Conservation (phyloP, 345 rosid genomes). For the Reutealis trisperma region DNA sequence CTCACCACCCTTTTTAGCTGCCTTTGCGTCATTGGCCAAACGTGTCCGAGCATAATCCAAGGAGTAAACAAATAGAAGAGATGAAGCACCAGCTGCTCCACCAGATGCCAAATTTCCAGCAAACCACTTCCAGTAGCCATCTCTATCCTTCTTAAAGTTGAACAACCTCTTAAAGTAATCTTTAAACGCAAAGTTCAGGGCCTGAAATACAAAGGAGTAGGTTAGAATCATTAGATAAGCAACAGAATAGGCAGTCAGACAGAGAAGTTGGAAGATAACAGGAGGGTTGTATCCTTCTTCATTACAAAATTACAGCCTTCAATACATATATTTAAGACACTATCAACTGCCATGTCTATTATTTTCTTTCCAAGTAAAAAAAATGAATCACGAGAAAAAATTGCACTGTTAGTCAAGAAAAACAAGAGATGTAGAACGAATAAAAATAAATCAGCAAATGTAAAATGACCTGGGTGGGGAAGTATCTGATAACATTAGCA, state of each 20-base stretch:
- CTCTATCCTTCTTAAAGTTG: constrained; percentile 34
- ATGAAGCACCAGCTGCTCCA: constrained; percentile 38
- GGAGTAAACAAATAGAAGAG: constrained; percentile 33
- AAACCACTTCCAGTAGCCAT: constrained; percentile 39
- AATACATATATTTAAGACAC: no score
- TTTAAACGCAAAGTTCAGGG: constrained; percentile 38
- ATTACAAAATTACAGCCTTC: no score
- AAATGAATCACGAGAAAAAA: neutral
- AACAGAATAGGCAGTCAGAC: neutral
- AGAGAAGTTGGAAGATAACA: neutral
- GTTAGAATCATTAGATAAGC: neutral
- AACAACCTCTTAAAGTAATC: constrained; percentile 39
- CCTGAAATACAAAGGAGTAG: constrained; percentile 10
- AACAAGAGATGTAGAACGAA: neutral
- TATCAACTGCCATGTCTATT: neutral
- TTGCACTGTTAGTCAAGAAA: neutral
- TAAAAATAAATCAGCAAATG: neutral
- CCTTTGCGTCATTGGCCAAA: constrained; percentile 36
- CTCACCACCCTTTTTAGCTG: constrained; percentile 34
- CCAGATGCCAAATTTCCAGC: constrained; percentile 38
- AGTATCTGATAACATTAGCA: constrained; percentile 37
- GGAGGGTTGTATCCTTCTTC: no score
- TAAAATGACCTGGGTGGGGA: constrained; percentile 33
- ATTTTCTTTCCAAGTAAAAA: neutral
- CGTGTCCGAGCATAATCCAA: constrained; percentile 38